Evolutionary conservation across 352 stramenopile genomes (phyloP).

Genomic region (Phytophthora cryptogea): DNA sequence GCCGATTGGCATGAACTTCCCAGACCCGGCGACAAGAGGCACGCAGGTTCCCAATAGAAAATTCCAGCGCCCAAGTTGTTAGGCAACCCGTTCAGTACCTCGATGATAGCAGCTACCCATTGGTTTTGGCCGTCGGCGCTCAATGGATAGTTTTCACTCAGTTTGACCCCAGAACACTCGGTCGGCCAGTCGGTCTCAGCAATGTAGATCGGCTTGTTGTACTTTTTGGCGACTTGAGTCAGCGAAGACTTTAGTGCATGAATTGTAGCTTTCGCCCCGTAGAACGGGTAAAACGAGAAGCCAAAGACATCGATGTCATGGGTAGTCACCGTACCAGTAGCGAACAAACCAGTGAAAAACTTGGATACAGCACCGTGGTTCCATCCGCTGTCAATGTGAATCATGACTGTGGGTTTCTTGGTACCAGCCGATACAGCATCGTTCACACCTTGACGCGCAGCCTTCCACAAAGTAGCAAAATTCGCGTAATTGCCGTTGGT

Average conservation of each 20-base stretch:
- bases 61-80: slow-evolving; percentile 28
- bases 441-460: slow-evolving; percentile 30
- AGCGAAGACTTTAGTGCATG: slow-evolving; percentile 34
- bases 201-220: slow-evolving; percentile 37
- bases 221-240: slow-evolving; percentile 28
- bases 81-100: slow-evolving; percentile 26
- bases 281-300: slow-evolving; percentile 45
- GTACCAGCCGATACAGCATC: slow-evolving; percentile 31
- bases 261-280: slow-evolving; percentile 36
- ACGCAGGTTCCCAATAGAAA: slow-evolving; percentile 43
- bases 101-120: slow-evolving; percentile 28
- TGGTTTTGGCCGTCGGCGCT: slow-evolving; percentile 29
- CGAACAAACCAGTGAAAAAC: slow-evolving; percentile 40
- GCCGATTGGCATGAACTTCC: slow-evolving; percentile 35
- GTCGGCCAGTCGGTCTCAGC: slow-evolving; percentile 43
- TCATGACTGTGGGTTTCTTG: slow-evolving; percentile 40
- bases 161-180: slow-evolving; percentile 21
- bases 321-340: slow-evolving; percentile 27
- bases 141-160: slow-evolving; percentile 28
- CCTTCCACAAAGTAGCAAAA: slow-evolving; percentile 35
- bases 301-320: slow-evolving; percentile 39
- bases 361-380: slow-evolving; percentile 36
- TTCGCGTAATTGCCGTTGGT: slow-evolving; percentile 28
- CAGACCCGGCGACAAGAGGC: slow-evolving; percentile 23
- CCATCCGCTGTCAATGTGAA: slow-evolving; percentile 43